These are phyloP conservation scores for Gossypium turneri DNA, from an alignment of 345 rosid species.

Conservation along the genomic window DNA sequence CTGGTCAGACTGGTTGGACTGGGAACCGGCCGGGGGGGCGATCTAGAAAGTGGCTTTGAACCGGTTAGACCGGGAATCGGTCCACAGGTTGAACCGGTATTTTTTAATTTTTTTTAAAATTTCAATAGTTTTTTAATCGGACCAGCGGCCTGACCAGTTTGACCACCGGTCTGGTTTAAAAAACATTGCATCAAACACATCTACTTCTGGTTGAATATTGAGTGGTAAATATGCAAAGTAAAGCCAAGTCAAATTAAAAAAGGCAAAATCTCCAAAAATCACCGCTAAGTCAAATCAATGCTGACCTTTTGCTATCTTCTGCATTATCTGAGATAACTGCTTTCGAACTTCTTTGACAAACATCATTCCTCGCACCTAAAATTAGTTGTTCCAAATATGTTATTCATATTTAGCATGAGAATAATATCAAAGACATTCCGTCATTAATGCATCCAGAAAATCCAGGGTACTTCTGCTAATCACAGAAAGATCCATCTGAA, in stretches of 20 bases:
- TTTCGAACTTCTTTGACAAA: constrained; percentile 86
- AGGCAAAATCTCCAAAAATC: not conserved
- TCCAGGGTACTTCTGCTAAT: not conserved
- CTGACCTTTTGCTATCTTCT: constrained; percentile 76
- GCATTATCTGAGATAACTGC: constrained; percentile 89
- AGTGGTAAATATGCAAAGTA: not conserved
- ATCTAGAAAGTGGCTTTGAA: too few relatives aligned
- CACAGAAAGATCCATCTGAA: constrained; percentile 8
- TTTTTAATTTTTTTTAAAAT: too few relatives aligned
- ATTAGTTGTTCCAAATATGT: not conserved
- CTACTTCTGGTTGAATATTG: not conserved
- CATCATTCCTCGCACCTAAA: constrained; percentile 87
- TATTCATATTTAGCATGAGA: constrained; percentile 6
- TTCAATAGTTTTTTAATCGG: too few relatives aligned
- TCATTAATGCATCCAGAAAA: not conserved
- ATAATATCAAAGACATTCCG: constrained; percentile 1
- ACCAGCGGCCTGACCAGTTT: too few relatives aligned
- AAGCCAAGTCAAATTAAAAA: constrained; percentile 5
- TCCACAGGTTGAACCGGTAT: too few relatives aligned
- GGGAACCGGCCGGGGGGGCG: too few relatives aligned
- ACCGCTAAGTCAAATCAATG: constrained; percentile 10
- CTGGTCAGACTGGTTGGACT: too few relatives aligned
- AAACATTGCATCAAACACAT: not conserved
- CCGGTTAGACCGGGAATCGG: too few relatives aligned
- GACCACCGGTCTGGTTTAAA: too few relatives aligned